These are phyloP conservation scores for Apostasia shenzhenica DNA, from an alignment of 106 monocot genomes.

Conservation along the genomic window DNA sequence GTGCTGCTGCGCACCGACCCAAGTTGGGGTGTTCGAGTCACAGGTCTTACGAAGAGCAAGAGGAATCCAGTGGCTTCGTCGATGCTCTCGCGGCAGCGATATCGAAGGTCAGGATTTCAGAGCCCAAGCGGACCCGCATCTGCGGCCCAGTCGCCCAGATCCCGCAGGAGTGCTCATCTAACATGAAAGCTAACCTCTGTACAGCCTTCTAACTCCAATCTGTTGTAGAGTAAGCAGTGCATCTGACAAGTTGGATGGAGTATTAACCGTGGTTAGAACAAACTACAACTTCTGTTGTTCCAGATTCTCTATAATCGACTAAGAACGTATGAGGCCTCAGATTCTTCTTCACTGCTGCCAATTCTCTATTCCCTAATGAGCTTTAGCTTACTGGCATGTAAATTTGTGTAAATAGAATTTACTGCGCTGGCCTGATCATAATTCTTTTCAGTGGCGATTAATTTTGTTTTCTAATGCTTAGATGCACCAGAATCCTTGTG, in stretches of 20 bases:
- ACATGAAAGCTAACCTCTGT: constrained; percentile 79
- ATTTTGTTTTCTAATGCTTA: no score
- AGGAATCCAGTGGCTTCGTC: constrained; percentile 36
- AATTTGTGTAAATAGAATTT: constrained; percentile 8
- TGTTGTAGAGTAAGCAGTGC: neutral
- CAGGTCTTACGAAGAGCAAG: constrained; percentile 32
- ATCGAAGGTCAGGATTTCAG: constrained; percentile 79
- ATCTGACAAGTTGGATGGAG: neutral
- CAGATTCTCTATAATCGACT: no score
- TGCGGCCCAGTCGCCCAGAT: constrained; percentile 45
- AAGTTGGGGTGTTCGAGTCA: constrained; percentile 26
- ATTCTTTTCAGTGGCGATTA: no score
- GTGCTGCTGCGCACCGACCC: constrained; percentile 9
- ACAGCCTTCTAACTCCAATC: constrained; percentile 61
- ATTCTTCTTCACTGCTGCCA: neutral
- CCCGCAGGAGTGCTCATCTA: constrained; percentile 59
- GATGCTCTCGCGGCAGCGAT: constrained; percentile 76
- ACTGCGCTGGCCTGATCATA: no score
- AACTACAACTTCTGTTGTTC: no score
- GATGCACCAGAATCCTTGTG: no score
- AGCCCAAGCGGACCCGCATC: constrained; percentile 75
- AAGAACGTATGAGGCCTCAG: neutral
- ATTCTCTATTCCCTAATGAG: neutral
- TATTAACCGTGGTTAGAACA: neutral
- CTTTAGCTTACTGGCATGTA: neutral